phyloP scores from a whole-genome alignment of 106 monocot species.

The Phalaenopsis equestris region DNA sequence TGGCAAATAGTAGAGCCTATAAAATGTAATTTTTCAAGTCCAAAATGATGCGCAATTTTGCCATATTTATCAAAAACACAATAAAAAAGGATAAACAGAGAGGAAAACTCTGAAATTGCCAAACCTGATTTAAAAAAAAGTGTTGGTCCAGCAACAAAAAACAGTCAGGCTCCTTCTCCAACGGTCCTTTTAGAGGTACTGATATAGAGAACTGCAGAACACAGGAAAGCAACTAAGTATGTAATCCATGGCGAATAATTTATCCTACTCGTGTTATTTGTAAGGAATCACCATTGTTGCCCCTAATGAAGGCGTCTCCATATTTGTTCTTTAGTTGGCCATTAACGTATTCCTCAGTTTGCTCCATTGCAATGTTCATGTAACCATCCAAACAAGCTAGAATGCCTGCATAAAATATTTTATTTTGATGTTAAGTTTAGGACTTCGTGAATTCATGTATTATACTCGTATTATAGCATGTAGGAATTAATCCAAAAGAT shows the following conservation, averaged over 20 bases:
- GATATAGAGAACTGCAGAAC: conserved; percentile 81
- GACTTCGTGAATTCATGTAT: too few relatives aligned
- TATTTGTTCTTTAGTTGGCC: conserved; percentile 98
- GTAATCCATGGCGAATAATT: not conserved
- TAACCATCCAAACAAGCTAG: conserved; percentile 96
- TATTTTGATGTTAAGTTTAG: not conserved
- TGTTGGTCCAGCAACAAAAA: not conserved
- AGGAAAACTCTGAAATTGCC: not conserved
- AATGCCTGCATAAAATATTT: conserved; percentile 43
- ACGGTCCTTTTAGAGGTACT: conserved; percentile 75
- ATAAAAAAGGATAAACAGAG: not conserved
- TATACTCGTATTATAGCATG: too few relatives aligned
- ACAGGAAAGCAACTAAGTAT: not conserved
- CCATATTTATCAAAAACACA: too few relatives aligned
- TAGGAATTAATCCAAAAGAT: too few relatives aligned
- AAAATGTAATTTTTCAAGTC: not conserved
- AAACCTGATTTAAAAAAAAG: not conserved
- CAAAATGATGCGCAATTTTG: not conserved
- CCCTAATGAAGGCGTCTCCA: conserved; percentile 97
- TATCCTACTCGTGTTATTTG: not conserved
- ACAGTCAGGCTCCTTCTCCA: conserved; percentile 30
- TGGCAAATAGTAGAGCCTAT: too few relatives aligned
- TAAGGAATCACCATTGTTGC: conserved; percentile 76
- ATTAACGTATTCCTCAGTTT: conserved; percentile 97
- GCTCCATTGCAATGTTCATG: conserved; percentile 99